Evolutionary conservation across 768 basidiomycete species (phyloP).

Genomic region (Mycena kentingensis): DNA sequence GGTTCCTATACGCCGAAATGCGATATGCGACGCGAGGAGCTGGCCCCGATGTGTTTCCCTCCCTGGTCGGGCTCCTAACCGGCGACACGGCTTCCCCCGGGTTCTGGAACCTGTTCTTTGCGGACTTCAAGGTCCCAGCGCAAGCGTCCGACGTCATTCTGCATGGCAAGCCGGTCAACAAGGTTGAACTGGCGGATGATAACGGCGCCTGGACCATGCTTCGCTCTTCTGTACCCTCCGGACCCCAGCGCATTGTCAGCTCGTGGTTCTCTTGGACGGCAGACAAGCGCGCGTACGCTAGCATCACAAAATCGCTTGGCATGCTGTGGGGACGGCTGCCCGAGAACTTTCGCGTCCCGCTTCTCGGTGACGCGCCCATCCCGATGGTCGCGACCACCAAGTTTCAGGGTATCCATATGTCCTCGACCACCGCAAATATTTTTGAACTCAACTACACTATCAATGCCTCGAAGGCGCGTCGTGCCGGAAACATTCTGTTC

Average conservation of each 20-base stretch:
- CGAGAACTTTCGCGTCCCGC: neutral
- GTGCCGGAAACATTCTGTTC: constrained; percentile 19
- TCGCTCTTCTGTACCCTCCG: too few relatives aligned
- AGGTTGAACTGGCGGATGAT: too few relatives aligned
- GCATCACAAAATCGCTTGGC: constrained; percentile 21
- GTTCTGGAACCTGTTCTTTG: constrained; percentile 29
- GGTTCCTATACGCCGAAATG: constrained; percentile 25
- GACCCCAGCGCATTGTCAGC: too few relatives aligned
- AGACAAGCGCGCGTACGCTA: constrained; percentile 27
- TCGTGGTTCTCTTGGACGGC: too few relatives aligned
- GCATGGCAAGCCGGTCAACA: too few relatives aligned
- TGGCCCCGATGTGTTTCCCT: constrained; percentile 16
- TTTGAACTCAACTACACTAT: constrained; percentile 14
- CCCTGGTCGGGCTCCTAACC: constrained; percentile 28
- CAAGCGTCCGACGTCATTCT: too few relatives aligned
- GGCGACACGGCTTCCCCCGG: constrained; percentile 31
- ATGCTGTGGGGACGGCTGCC: constrained; percentile 22
- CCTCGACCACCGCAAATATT: constrained; percentile 1
- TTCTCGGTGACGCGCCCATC: constrained; percentile 1
- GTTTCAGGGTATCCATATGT: constrained; percentile 20
- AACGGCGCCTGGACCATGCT: too few relatives aligned
- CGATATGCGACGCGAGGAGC: constrained; percentile 15
- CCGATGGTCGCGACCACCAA: constrained; percentile 5
- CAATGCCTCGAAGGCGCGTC: constrained; percentile 21
- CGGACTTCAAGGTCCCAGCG: constrained; percentile 19